Evolutionary conservation across 2,329 filamentous ascomycete species (phyloP).

Genomic region (Botrytis tulipae): DNA sequence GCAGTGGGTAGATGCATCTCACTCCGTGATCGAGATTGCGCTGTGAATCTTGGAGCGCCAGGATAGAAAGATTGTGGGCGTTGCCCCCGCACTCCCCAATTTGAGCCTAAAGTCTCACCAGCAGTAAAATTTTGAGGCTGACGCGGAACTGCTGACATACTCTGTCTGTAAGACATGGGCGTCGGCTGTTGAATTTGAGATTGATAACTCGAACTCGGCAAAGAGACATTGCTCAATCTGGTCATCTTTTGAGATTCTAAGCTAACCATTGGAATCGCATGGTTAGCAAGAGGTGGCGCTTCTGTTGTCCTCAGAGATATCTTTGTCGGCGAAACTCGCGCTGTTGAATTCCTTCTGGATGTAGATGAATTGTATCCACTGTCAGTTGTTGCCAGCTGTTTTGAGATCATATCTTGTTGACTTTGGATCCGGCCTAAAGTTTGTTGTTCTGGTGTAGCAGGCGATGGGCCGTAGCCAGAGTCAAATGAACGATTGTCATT

Average conservation of each 20-base stretch:
- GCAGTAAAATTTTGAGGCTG: neutral
- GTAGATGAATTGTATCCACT: constrained; percentile 62
- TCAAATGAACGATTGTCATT: constrained; percentile 30
- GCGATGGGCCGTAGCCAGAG: constrained; percentile 28
- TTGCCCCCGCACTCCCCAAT: constrained; percentile 22
- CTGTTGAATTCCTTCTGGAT: constrained; percentile 41
- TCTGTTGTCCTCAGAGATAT: constrained; percentile 3
- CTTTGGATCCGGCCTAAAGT: constrained; percentile 13
- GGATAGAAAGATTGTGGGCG: constrained; percentile 23
- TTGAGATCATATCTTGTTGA: constrained; percentile 30
- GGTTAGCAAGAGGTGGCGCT: constrained; percentile 22
- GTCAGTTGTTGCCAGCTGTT: constrained; percentile 55
- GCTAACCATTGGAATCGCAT: constrained; percentile 16
- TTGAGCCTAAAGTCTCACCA: constrained; percentile 12
- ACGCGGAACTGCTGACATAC: constrained; percentile 18
- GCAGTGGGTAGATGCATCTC: constrained; percentile 27
- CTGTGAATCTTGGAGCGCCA: constrained; percentile 27
- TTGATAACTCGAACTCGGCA: neutral
- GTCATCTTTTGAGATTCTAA: constrained; percentile 7
- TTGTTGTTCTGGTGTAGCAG: constrained; percentile 15
- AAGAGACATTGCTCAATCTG: constrained; percentile 3
- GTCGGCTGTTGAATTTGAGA: constrained; percentile 16
- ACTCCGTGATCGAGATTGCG: constrained; percentile 29
- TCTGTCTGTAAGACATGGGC: constrained; percentile 21
- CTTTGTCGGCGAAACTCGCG: constrained; percentile 24